Evolutionary conservation across 2,329 filamentous ascomycete species (phyloP).

Genomic region (Monosporascus ibericus): DNA sequence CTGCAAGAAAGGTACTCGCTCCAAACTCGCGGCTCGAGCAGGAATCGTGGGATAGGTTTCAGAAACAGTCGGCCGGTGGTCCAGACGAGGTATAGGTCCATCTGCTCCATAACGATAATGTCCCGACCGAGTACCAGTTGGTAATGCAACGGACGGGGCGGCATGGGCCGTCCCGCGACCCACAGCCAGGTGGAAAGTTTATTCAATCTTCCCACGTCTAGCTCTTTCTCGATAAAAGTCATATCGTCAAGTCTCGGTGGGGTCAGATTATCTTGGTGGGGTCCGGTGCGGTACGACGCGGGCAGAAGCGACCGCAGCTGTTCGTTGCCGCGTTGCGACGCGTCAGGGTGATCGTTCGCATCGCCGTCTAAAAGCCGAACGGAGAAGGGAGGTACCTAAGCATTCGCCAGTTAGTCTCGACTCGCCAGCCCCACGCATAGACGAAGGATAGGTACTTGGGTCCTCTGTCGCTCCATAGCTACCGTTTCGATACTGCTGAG

Average conservation of each 20-base stretch:
- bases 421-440: too few relatives aligned
- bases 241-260: constrained; percentile 5
- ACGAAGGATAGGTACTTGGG: too few relatives aligned
- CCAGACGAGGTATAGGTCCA: constrained; percentile 21
- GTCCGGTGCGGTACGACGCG: constrained; percentile 3
- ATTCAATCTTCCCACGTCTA: constrained; percentile 1
- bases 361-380: not conserved
- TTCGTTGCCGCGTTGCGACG: not conserved
- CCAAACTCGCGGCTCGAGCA: constrained; percentile 19
- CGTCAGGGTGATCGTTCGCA: not conserved
- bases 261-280: constrained; percentile 1
- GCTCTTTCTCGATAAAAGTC: constrained; percentile 4
- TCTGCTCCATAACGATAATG: constrained; percentile 14
- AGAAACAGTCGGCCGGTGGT: constrained; percentile 15
- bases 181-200: constrained; percentile 14
- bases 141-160: constrained; percentile 19
- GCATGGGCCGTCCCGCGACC: constrained; percentile 20
- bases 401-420: too few relatives aligned
- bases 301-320: constrained; percentile 3
- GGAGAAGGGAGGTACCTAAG: not conserved
- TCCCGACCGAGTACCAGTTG: constrained; percentile 19
- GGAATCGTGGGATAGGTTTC: constrained; percentile 24
- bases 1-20: constrained; percentile 49
- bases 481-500: too few relatives aligned
- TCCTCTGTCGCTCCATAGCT: too few relatives aligned